Percentiles rank a stretch among this genome's conserved stretches.
phyloP scores from a whole-genome alignment of 2,329 filamentous ascomycete species.

The Monilinia aucupariae region DNA sequence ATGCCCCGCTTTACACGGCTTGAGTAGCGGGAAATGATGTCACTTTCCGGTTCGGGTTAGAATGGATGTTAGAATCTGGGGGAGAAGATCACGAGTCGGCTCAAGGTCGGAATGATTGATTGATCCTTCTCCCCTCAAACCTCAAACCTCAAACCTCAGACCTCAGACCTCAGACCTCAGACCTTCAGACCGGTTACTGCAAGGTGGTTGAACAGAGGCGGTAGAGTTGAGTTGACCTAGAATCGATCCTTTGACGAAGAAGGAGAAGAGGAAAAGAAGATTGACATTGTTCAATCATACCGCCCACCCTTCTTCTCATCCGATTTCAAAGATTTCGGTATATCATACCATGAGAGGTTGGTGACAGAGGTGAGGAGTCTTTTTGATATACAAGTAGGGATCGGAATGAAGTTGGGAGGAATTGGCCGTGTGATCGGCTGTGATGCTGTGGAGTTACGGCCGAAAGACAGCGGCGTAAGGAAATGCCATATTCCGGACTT shows the following conservation, averaged over 20 bases:
- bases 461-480: not conserved
- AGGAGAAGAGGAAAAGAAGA: too few relatives aligned
- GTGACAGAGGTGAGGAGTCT: not conserved
- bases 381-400: not conserved
- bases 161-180: too few relatives aligned
- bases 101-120: not conserved
- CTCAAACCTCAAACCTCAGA: too few relatives aligned
- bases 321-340: not conserved
- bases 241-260: too few relatives aligned
- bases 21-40: not conserved
- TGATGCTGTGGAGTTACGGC: not conserved
- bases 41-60: not conserved
- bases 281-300: too few relatives aligned
- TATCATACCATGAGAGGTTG: not conserved
- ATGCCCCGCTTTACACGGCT: not conserved
- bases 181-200: too few relatives aligned
- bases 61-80: not conserved
- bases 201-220: too few relatives aligned
- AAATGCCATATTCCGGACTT: not conserved
- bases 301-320: too few relatives aligned
- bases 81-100: not conserved
- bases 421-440: not conserved
- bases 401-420: not conserved
- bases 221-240: too few relatives aligned
- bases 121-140: not conserved